Percentiles rank a stretch among this genome's conserved stretches.
Conservation (phyloP, 306 rosid genomes). For the Spatholobus suberectus region DNA sequence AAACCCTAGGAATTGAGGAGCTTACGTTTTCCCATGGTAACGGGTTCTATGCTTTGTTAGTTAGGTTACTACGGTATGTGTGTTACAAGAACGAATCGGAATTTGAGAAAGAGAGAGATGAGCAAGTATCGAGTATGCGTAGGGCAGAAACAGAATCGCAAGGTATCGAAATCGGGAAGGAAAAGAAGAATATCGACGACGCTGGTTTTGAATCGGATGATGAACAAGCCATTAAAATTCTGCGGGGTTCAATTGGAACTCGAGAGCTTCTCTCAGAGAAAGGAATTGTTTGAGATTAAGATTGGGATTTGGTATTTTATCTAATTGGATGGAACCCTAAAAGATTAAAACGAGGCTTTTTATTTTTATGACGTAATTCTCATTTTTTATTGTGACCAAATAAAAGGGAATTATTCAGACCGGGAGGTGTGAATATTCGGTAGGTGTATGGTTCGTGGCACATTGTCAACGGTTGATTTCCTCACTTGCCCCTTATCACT, state of each 20-base stretch:
- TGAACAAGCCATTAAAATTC: conserved; percentile 71
- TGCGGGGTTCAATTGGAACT: not conserved
- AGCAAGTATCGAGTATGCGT: conserved; percentile 38
- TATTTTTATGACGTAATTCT: not conserved
- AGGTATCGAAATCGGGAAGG: conserved; percentile 43
- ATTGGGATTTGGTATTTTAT: conserved; percentile 1
- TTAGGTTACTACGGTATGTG: not conserved
- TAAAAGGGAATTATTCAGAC: conserved; percentile 36
- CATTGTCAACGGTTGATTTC: not conserved
- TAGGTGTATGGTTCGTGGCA: conserved; percentile 47
- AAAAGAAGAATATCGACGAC: not conserved
- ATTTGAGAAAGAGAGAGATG: conserved; percentile 45
- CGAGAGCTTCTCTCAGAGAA: not conserved
- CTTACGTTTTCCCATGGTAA: conserved; percentile 93
- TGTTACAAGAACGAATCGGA: conserved; percentile 53
- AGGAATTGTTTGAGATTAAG: conserved; percentile 3
- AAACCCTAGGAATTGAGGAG: conserved; percentile 37
- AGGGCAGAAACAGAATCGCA: conserved; percentile 51
- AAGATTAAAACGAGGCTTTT: not conserved
- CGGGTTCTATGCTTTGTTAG: conserved; percentile 24
- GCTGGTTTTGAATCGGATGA: conserved; percentile 48
- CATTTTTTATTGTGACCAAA: not conserved
- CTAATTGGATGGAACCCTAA: conserved; percentile 26
- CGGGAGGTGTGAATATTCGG: conserved; percentile 48
- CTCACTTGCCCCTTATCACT: not conserved